These are phyloP conservation scores for Triticum turgidum DNA, from an alignment of 176 grass and related monocot species.

Conservation along the genomic window DNA sequence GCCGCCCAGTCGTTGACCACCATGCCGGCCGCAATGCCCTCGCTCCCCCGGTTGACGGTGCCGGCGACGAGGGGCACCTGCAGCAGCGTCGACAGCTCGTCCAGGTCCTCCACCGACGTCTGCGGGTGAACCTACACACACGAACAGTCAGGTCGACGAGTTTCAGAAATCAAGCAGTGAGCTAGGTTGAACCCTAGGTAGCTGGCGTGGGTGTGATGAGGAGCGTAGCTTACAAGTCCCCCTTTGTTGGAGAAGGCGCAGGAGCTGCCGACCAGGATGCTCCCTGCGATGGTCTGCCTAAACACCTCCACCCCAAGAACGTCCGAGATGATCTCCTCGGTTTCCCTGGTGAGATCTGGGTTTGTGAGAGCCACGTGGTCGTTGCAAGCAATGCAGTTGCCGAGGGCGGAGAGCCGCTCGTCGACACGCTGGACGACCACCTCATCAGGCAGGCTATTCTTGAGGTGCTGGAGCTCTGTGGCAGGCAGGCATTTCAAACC, in stretches of 20 bases:
- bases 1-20: constrained; percentile 79
- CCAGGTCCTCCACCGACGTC: constrained; percentile 87
- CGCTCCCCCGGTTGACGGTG: constrained; percentile 78
- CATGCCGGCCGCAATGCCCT: constrained; percentile 67
- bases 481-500: too few relatives aligned
- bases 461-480: constrained; percentile 71
- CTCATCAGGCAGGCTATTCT: constrained; percentile 78
- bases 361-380: constrained; percentile 90
- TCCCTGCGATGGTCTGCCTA: constrained; percentile 81
- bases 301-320: constrained; percentile 83
- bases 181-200: background rate
- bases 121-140: constrained; percentile 69
- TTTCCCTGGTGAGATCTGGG: constrained; percentile 90
- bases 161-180: background rate
- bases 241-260: constrained; percentile 82
- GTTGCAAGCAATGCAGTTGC: constrained; percentile 89
- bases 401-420: constrained; percentile 74
- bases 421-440: constrained; percentile 76
- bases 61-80: constrained; percentile 85
- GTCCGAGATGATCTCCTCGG: constrained; percentile 78
- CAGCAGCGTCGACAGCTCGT: constrained; percentile 88
- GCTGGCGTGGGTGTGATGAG: background rate
- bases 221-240: constrained; percentile 55
- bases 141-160: background rate
- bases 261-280: constrained; percentile 84